Evolutionary conservation across 2,329 filamentous ascomycete genomes (phyloP), one percentile per base, ranked within the genome.

Genomic region (Dactylellina cionopaga): DNA sequence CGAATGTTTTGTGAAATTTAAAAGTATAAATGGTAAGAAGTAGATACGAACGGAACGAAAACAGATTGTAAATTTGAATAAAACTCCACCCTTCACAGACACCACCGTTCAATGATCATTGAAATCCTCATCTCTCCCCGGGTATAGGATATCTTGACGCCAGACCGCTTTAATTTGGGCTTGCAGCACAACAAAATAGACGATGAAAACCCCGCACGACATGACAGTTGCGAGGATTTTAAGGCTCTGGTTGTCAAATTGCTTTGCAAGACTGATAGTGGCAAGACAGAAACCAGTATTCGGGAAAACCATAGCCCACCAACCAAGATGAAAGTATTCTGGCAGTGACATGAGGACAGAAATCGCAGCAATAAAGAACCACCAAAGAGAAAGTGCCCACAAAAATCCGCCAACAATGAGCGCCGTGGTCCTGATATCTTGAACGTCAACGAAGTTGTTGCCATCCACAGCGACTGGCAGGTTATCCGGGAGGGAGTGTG

Each of bases 221-320:
- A 87, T 84, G 0, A 77, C 85, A 0, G 81, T 84, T 0, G 81
- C 80, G 1, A 86, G 79, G 81, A 84, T 86, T 29, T 81, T 75
- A 2, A 87, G 80, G 0, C 79, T 78, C 0, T 82, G 77, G 74
- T 81, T 85, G 49, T 79, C 76, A 5, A 88, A 80, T 33, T 83
- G 81, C 3, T 82, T 82, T 0, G 83, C 84, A 19, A 88, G 84
- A 5, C 83, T 80, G 52, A 87, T 86, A 0, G 85, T 87, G 1
- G 84, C 84, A 47, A 88, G 80, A 2, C 83, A 84, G 76, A 88
- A 88, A 2, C 86, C 86, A 0, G 84, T 85, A 78, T 88, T 88
- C 46, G 86, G 86, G 78, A 88, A 88, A 7, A 88, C 85, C 78
- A 86, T 84, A 0, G 87, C 86, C 85, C 86, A 90, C 86, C 86